A percentile compares a stretch with the other conserved stretches of the same genome.
Conservation (phyloP, 23 red algal species). For the Gracilaria gracilis region DNA sequence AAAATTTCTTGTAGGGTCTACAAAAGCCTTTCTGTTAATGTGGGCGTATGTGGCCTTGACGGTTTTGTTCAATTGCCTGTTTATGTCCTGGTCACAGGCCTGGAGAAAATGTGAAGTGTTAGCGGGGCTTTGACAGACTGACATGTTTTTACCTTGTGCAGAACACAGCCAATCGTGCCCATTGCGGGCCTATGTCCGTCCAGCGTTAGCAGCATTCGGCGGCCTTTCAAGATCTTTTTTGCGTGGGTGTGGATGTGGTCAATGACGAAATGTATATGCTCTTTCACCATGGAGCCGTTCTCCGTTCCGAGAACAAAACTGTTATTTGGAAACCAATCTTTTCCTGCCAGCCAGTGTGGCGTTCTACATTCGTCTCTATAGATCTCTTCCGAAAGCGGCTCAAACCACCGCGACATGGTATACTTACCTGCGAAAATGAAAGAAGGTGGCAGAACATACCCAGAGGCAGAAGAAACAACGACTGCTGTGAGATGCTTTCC, state of each 20-base stretch:
- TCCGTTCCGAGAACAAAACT: neutral
- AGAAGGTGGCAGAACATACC: neutral
- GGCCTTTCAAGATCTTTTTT: neutral
- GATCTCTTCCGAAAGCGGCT: neutral
- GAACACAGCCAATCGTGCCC: neutral
- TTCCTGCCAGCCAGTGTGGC: neutral
- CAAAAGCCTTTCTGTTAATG: neutral
- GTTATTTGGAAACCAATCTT: neutral
- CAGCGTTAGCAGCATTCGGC: neutral
- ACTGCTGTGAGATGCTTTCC: constrained; percentile 1
- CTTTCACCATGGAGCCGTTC: neutral
- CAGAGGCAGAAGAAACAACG: neutral
- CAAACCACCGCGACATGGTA: neutral
- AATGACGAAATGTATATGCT: neutral
- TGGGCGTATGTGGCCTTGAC: neutral
- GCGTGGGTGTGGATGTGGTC: neutral
- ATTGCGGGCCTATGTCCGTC: constrained; percentile 3
- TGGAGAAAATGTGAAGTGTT: constrained; percentile 22
- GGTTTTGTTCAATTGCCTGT: neutral
- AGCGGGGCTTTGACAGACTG: neutral
- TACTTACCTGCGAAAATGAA: constrained; percentile 4
- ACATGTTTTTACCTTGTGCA: neutral
- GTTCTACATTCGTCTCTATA: neutral
- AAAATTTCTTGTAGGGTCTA: too few species aligned
- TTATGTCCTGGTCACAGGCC: neutral